A percentile compares a stretch with the other conserved stretches of the same genome.
Conservation (phyloP, 129 eudicot genomes). For the Gnaphalium uliginosum region DNA sequence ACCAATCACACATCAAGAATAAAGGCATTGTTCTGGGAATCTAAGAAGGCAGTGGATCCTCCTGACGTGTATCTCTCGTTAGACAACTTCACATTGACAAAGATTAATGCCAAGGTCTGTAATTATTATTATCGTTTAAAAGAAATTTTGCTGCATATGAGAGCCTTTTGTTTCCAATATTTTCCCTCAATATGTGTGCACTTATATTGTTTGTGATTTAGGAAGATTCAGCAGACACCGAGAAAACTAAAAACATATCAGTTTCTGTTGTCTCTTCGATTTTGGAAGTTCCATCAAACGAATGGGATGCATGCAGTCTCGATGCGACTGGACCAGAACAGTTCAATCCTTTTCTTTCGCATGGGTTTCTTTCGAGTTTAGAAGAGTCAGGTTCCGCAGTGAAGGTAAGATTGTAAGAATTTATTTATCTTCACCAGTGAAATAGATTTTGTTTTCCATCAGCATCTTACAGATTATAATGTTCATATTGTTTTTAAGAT, state of each 20-base stretch:
- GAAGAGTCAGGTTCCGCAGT: conserved; percentile 85
- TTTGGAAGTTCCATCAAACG: conserved; percentile 65
- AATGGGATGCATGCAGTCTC: conserved; percentile 88
- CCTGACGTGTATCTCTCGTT: conserved; percentile 53
- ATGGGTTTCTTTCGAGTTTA: conserved; percentile 92
- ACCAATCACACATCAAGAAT: conserved; percentile 37
- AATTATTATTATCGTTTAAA: background rate
- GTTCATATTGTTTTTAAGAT: conserved; percentile 11
- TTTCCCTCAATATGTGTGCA: background rate
- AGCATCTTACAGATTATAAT: conserved; percentile 17
- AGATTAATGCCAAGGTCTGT: conserved; percentile 56
- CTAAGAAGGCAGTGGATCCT: conserved; percentile 60
- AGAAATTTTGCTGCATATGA: background rate
- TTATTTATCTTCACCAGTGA: background rate
- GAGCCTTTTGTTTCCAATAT: background rate
- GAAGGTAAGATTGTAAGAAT: conserved; percentile 50
- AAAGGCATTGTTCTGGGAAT: conserved; percentile 80
- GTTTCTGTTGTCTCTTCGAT: conserved; percentile 84
- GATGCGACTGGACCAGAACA: conserved; percentile 75
- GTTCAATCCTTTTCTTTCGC: conserved; percentile 79
- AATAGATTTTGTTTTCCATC: background rate
- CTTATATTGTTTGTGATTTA: conserved; percentile 26
- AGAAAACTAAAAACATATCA: conserved; percentile 47
- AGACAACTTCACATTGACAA: conserved; percentile 54
- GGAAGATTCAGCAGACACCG: conserved; percentile 41